Conservation (phyloP, 2,329 filamentous ascomycete species). For the Blastomyces emzantsi region DNA sequence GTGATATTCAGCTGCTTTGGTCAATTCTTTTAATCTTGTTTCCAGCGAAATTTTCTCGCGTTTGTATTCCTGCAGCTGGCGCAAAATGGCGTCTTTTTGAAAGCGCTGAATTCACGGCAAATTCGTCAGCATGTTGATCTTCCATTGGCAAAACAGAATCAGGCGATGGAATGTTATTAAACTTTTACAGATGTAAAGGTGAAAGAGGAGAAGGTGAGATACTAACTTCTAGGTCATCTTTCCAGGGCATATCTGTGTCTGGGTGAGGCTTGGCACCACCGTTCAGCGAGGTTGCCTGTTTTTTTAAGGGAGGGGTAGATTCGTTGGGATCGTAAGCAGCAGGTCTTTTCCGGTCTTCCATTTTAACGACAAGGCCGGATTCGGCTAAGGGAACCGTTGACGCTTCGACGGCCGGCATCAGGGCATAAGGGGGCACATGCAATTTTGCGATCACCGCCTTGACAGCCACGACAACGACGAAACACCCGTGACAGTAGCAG, state of each 20-base stretch:
- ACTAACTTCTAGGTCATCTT: constrained; percentile 66
- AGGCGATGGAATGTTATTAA: background rate
- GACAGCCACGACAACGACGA: constrained; percentile 20
- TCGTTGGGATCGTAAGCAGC: constrained; percentile 73
- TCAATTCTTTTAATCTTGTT: constrained; percentile 67
- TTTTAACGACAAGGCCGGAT: constrained; percentile 71
- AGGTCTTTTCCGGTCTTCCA: constrained; percentile 99
- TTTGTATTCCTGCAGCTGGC: constrained; percentile 98
- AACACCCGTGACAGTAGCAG: background rate
- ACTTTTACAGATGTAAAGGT: background rate
- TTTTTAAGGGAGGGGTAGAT: constrained; percentile 79
- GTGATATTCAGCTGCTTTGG: constrained; percentile 69
- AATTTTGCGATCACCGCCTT: constrained; percentile 24
- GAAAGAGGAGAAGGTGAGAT: constrained; percentile 22
- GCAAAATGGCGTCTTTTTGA: constrained; percentile 92
- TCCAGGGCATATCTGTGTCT: constrained; percentile 60
- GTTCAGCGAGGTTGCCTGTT: constrained; percentile 65
- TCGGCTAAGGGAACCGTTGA: constrained; percentile 66
- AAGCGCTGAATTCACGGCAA: constrained; percentile 53
- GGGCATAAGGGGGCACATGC: constrained; percentile 35
- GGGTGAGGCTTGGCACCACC: constrained; percentile 57
- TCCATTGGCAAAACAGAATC: constrained; percentile 12
- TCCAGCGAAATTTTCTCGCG: constrained; percentile 78
- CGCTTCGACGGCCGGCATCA: constrained; percentile 80
- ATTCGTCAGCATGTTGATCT: constrained; percentile 17